These are phyloP conservation scores for Mesotaenium endlicherianum DNA, from an alignment of 139 green algal genomes.

Conservation along the genomic window DNA sequence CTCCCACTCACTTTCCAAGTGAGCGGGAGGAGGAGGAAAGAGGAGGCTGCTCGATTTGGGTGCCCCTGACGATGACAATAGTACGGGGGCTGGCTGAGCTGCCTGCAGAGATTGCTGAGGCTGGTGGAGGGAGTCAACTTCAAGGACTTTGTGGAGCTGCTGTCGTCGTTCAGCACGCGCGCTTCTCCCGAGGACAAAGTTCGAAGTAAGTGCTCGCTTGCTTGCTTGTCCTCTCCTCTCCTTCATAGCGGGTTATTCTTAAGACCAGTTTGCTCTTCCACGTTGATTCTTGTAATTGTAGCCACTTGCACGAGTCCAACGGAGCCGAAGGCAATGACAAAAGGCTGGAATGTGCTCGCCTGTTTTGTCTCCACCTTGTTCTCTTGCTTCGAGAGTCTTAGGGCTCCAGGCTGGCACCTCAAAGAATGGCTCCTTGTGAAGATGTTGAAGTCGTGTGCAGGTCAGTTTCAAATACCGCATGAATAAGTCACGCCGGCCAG, in stretches of 20 bases:
- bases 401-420: too few relatives aligned
- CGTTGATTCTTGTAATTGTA: background rate
- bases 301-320: too few relatives aligned
- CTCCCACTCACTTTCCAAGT: too few relatives aligned
- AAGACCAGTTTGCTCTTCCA: background rate
- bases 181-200: conserved; percentile 73
- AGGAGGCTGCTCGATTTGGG: too few relatives aligned
- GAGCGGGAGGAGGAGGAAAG: too few relatives aligned
- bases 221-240: background rate
- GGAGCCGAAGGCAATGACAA: too few relatives aligned
- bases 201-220: conserved; percentile 31
- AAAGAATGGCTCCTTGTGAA: too few relatives aligned
- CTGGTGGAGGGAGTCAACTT: conserved; percentile 90
- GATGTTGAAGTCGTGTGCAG: too few relatives aligned
- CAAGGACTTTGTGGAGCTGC: conserved; percentile 78
- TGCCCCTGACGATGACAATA: too few relatives aligned
- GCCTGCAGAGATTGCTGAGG: conserved; percentile 61
- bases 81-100: background rate
- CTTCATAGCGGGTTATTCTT: background rate
- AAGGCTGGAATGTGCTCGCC: background rate
- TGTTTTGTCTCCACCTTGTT: background rate
- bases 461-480: too few relatives aligned
- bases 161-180: conserved; percentile 73
- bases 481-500: too few relatives aligned
- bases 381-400: background rate